A percentile compares a stretch with the other conserved stretches of the same genome.
Conservation (phyloP, 495 filamentous ascomycete genomes). For the Neurospora sp. region DNA sequence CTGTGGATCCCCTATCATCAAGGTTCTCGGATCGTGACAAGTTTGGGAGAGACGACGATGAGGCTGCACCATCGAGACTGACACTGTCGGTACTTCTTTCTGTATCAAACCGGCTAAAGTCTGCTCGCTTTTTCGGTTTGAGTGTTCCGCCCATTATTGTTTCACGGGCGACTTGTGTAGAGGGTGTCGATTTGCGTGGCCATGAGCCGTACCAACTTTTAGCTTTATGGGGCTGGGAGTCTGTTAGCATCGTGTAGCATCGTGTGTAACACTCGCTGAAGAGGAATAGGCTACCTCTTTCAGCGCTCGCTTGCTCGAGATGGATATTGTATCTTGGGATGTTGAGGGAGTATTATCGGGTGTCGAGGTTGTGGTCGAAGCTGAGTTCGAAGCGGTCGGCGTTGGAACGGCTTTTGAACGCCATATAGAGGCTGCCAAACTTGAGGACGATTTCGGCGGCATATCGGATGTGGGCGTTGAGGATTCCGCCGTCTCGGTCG, state of each 20-base stretch:
- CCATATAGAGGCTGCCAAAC: background rate
- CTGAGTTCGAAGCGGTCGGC: background rate
- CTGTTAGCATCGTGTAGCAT: conserved; percentile 10
- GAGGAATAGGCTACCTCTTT: conserved; percentile 11
- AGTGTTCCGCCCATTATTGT: conserved; percentile 53
- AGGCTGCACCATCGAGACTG: conserved; percentile 15
- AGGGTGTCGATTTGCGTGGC: conserved; percentile 61
- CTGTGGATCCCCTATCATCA: background rate
- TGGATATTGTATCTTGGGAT: conserved; percentile 4
- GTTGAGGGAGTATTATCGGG: background rate
- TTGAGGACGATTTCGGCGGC: conserved; percentile 5
- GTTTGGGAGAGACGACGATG: conserved; percentile 20
- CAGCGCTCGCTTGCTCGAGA: background rate
- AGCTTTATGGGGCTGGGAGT: conserved; percentile 40
- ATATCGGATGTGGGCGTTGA: conserved; percentile 6
- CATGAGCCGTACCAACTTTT: conserved; percentile 58
- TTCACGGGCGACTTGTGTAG: conserved; percentile 68
- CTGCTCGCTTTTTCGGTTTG: conserved; percentile 25
- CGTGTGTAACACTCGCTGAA: background rate
- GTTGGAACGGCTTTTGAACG: background rate
- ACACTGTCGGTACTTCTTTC: conserved; percentile 23
- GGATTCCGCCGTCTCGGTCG: conserved; percentile 19
- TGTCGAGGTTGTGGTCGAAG: conserved; percentile 3
- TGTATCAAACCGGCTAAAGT: conserved; percentile 38
- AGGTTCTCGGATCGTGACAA: conserved; percentile 2